Percentiles rank a stretch among this genome's conserved stretches.
Evolutionary conservation across 2,329 filamentous ascomycete species (phyloP).

Genomic region (Magnaporthiopsis rhizophila): DNA sequence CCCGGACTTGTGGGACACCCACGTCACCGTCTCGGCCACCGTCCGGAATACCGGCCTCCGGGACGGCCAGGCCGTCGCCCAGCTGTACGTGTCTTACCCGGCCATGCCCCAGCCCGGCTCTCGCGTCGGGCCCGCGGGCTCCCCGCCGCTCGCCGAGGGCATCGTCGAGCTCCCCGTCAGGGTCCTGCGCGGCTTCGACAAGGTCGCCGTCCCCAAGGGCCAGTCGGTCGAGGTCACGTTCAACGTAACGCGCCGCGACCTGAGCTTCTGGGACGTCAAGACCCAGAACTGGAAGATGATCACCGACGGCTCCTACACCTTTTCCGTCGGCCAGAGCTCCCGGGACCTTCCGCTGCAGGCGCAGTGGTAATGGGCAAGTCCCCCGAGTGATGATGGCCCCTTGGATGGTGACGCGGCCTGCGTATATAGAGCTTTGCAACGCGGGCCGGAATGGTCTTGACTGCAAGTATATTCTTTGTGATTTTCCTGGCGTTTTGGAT

Average conservation of each 20-base stretch:
- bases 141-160: background rate
- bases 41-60: slow-evolving; percentile 45
- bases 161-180: slow-evolving; percentile 27
- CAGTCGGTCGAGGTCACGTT: slow-evolving; percentile 34
- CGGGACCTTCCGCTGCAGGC: slow-evolving; percentile 12
- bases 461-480: background rate
- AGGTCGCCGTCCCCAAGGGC: slow-evolving; percentile 48
- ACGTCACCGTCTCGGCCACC: slow-evolving; percentile 41
- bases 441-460: background rate
- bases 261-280: slow-evolving; percentile 44
- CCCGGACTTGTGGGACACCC: slow-evolving; percentile 52
- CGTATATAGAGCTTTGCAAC: background rate
- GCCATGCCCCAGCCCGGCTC: slow-evolving; percentile 8
- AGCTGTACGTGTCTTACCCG: slow-evolving; percentile 40
- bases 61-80: slow-evolving; percentile 34
- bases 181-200: slow-evolving; percentile 67
- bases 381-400: too few relatives aligned
- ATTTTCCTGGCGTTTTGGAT: background rate
- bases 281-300: slow-evolving; percentile 39
- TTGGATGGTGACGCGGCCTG: background rate
- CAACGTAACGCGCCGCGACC: slow-evolving; percentile 40
- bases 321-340: slow-evolving; percentile 16
- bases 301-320: slow-evolving; percentile 14
- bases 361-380: slow-evolving; percentile 10
- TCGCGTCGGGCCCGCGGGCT: slow-evolving; percentile 1